phyloP scores from a whole-genome alignment of 495 filamentous ascomycete genomes.

The Mytilinidion resinicola region DNA sequence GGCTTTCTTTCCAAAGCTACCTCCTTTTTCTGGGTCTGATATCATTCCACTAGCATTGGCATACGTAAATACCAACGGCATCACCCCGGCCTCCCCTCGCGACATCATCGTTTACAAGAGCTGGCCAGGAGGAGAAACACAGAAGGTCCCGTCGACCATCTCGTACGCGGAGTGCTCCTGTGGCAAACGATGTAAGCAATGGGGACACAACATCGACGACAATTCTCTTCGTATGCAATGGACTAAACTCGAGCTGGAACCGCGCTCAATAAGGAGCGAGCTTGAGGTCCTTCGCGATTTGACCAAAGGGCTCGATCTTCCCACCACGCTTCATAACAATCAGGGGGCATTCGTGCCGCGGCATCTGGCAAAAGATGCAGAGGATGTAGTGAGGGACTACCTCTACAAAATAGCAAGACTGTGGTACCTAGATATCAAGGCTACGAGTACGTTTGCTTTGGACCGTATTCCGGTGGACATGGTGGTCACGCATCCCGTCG shows the following conservation, averaged over 20 bases:
- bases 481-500: conserved; percentile 35
- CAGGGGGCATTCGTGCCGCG: conserved; percentile 25
- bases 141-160: conserved; percentile 33
- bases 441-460: conserved; percentile 13
- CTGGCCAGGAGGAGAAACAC: conserved; percentile 22
- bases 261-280: conserved; percentile 1
- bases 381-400: conserved; percentile 35
- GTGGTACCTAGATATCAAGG: conserved; percentile 1
- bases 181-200: conserved; percentile 24
- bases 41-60: neutral
- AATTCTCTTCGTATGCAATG: conserved; percentile 30
- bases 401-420: conserved; percentile 27
- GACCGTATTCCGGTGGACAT: conserved; percentile 30
- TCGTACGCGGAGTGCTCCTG: conserved; percentile 29
- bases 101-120: conserved; percentile 25
- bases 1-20: neutral
- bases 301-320: neutral
- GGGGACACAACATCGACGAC: conserved; percentile 35
- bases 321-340: neutral
- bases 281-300: conserved; percentile 7
- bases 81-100: neutral
- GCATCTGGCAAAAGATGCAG: conserved; percentile 32
- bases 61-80: neutral
- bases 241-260: conserved; percentile 35
- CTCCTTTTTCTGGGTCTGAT: neutral